A percentile compares a stretch with the other conserved stretches of the same genome.
Conservation (phyloP, 108 stramenopile genomes). For the Fragilaria radians region DNA sequence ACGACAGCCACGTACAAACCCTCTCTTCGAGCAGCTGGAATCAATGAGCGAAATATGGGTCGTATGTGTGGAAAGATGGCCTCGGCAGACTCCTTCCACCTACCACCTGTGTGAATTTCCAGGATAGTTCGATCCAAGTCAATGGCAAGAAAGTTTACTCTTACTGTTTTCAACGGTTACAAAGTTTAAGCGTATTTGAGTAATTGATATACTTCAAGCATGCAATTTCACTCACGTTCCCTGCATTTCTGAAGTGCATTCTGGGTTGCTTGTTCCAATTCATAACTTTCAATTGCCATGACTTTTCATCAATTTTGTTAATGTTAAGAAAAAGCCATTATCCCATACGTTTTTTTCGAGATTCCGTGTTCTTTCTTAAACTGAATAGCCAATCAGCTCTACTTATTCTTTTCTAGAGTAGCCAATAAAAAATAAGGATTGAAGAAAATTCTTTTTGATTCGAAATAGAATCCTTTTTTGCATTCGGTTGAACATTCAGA, state of each 20-base stretch:
- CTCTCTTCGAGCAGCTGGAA: slow-evolving; percentile 43
- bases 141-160: slow-evolving; percentile 86
- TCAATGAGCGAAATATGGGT: slow-evolving; percentile 73
- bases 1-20: slow-evolving; percentile 84
- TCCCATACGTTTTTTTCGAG: too few species aligned
- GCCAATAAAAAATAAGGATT: too few species aligned
- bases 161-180: slow-evolving; percentile 14
- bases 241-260: neutral
- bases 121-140: slow-evolving; percentile 94
- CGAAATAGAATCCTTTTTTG: too few species aligned
- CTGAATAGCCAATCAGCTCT: too few species aligned
- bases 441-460: too few species aligned
- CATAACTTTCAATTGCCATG: neutral
- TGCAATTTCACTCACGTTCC: neutral
- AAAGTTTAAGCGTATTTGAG: neutral
- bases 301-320: too few species aligned
- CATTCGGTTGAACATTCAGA: too few species aligned
- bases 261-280: neutral
- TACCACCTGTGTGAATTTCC: slow-evolving; percentile 89
- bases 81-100: slow-evolving; percentile 61
- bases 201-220: neutral
- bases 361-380: too few species aligned
- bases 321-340: too few species aligned
- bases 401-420: too few species aligned
- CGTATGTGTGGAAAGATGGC: slow-evolving; percentile 80